Conservation (phyloP, 306 rosid species). For the Medicago arabica region DNA sequence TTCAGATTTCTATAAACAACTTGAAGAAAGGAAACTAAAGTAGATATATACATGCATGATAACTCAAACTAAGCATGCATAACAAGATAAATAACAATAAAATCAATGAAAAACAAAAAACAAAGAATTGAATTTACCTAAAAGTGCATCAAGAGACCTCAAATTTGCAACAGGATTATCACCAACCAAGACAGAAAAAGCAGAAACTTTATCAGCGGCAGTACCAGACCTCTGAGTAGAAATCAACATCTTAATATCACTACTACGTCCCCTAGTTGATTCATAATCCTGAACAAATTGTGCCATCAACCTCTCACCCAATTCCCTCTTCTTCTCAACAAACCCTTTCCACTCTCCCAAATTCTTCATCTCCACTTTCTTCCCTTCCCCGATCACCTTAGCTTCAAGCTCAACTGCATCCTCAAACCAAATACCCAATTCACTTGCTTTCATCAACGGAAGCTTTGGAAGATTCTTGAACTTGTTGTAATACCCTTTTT, state of each 20-base stretch:
- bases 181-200: constrained; percentile 83
- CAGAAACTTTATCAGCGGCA: constrained; percentile 90
- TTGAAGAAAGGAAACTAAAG: constrained; percentile 15
- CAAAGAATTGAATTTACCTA: constrained; percentile 58
- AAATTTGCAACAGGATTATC: constrained; percentile 87
- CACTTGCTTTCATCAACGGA: constrained; percentile 69
- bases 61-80: constrained; percentile 4
- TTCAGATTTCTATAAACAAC: not conserved
- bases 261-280: constrained; percentile 73
- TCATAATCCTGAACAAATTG: constrained; percentile 81
- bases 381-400: constrained; percentile 69
- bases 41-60: not conserved
- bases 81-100: not conserved
- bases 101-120: not conserved
- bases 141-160: constrained; percentile 84
- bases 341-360: constrained; percentile 71
- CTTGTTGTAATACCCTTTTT: constrained; percentile 54
- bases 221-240: constrained; percentile 95
- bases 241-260: constrained; percentile 88
- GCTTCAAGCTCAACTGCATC: constrained; percentile 74
- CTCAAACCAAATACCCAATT: constrained; percentile 75
- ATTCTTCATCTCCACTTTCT: constrained; percentile 53
- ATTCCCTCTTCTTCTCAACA: constrained; percentile 71
- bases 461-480: constrained; percentile 75
- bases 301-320: constrained; percentile 86